These are phyloP conservation scores for Ceratocystis cacaofunesta DNA, from an alignment of 2,329 filamentous ascomycete species.

Conservation along the genomic window DNA sequence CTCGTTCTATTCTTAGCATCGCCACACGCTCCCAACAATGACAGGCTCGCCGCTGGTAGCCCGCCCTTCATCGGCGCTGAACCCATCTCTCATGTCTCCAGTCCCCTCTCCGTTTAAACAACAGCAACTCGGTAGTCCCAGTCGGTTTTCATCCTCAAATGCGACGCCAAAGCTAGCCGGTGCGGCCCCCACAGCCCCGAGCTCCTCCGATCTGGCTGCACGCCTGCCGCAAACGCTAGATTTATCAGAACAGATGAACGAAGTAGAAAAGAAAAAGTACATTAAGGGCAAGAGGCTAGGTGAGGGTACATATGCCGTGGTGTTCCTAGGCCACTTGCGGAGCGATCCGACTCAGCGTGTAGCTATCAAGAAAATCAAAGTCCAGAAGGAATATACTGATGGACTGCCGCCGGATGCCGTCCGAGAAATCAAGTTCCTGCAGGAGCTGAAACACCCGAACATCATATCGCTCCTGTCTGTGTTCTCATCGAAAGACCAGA, in stretches of 20 bases:
- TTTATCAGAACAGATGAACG: constrained; percentile 67
- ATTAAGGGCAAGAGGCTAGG: constrained; percentile 86
- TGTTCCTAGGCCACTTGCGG: constrained; percentile 74
- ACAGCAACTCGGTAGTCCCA: constrained; percentile 21
- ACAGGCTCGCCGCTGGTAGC: constrained; percentile 28
- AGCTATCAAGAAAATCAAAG: constrained; percentile 87
- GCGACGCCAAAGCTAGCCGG: constrained; percentile 11
- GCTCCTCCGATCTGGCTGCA: constrained; percentile 16
- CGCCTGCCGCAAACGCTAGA: constrained; percentile 29
- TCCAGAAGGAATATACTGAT: constrained; percentile 73
- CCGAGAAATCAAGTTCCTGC: constrained; percentile 87
- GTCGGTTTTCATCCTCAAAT: constrained; percentile 22
- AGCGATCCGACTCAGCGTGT: constrained; percentile 58
- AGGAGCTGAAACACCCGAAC: constrained; percentile 87
- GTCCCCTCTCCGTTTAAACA: constrained; percentile 12
- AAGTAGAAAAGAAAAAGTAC: constrained; percentile 74
- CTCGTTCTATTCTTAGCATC: not conserved
- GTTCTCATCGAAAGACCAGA: constrained; percentile 92
- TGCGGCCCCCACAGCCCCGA: not conserved
- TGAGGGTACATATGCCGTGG: constrained; percentile 92
- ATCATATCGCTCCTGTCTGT: constrained; percentile 87
- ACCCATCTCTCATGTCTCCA: constrained; percentile 9
- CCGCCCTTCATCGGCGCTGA: constrained; percentile 22
- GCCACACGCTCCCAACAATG: constrained; percentile 21
- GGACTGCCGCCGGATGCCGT: constrained; percentile 90